Percentiles rank a stretch among this genome's conserved stretches.
Evolutionary conservation across 208 protist species (phyloP).

Genomic region (Acanthamoeba lenticulata): DNA sequence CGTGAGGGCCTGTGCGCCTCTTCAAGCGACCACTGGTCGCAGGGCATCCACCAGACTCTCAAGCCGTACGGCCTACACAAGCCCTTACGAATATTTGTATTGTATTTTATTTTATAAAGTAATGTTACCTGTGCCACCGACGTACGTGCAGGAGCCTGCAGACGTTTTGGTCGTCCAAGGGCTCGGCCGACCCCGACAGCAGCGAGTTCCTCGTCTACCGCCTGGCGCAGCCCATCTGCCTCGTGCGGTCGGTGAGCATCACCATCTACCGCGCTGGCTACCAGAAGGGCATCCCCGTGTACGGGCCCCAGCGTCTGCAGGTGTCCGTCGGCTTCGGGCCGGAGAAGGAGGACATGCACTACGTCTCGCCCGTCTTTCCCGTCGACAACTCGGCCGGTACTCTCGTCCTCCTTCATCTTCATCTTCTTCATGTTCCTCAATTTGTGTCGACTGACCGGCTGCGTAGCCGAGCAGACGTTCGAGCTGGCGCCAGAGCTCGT

Average conservation of each 20-base stretch:
- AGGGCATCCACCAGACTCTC: constrained; percentile 2
- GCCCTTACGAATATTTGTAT: no score
- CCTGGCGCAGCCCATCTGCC: constrained; percentile 43
- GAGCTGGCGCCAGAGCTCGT: neutral
- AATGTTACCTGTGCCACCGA: neutral
- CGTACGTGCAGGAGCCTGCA: neutral
- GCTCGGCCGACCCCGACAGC: neutral
- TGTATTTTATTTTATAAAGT: neutral
- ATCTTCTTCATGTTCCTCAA: neutral
- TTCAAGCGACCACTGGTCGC: neutral
- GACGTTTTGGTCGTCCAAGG: constrained; percentile 47
- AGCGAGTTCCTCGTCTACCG: constrained; percentile 42
- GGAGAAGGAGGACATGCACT: constrained; percentile 26
- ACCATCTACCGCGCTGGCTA: constrained; percentile 30
- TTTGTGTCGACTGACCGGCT: neutral
- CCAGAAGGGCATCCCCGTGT: constrained; percentile 21
- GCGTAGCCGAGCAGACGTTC: neutral
- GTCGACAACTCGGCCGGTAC: neutral
- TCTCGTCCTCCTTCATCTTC: neutral
- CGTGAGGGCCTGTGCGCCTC: neutral
- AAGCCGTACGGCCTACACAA: neutral
- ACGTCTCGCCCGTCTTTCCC: neutral
- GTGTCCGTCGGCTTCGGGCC: constrained; percentile 22
- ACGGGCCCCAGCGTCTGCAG: neutral
- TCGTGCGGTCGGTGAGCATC: neutral